Evolutionary conservation across 352 stramenopile species (phyloP).

Genomic region (Globisporangium splendens): DNA sequence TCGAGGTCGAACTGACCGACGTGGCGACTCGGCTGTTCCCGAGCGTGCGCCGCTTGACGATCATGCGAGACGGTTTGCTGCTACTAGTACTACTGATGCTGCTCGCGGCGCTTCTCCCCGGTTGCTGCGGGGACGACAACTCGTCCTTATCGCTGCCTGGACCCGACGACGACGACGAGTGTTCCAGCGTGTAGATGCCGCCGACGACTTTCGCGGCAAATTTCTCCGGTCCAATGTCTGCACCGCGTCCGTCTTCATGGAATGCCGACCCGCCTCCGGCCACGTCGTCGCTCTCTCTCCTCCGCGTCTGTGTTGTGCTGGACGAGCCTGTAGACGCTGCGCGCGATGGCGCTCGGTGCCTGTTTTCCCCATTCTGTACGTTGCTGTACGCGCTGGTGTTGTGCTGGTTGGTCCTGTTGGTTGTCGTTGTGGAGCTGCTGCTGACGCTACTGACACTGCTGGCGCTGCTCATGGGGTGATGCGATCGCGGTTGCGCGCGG

Average conservation of each 20-base stretch:
- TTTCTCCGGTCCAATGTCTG: constrained; percentile 41
- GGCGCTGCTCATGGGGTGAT: constrained; percentile 6
- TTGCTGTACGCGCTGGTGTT: constrained; percentile 2
- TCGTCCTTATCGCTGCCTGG: constrained; percentile 48
- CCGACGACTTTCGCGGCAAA: constrained; percentile 37
- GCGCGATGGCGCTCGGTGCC: constrained; percentile 7
- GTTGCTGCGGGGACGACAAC: constrained; percentile 10
- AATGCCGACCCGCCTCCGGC: not conserved
- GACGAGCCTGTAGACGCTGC: constrained; percentile 7
- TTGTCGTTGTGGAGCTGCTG: constrained; percentile 14
- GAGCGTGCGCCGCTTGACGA: constrained; percentile 36
- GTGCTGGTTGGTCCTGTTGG: constrained; percentile 5
- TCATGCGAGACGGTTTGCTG: constrained; percentile 49
- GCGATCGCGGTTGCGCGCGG: not conserved
- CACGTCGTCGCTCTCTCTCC: constrained; percentile 2
- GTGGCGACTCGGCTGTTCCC: constrained; percentile 20
- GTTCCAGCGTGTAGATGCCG: constrained; percentile 16
- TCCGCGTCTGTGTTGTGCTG: not conserved
- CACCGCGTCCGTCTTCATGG: constrained; percentile 11
- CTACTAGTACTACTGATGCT: constrained; percentile 21
- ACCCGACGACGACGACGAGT: constrained; percentile 42
- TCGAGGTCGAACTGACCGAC: constrained; percentile 12
- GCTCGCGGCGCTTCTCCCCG: constrained; percentile 7
- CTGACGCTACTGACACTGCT: constrained; percentile 16
- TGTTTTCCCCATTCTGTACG: constrained; percentile 1